Conservation (phyloP, 2,329 filamentous ascomycete genomes). For the Diaporthe vexans region DNA sequence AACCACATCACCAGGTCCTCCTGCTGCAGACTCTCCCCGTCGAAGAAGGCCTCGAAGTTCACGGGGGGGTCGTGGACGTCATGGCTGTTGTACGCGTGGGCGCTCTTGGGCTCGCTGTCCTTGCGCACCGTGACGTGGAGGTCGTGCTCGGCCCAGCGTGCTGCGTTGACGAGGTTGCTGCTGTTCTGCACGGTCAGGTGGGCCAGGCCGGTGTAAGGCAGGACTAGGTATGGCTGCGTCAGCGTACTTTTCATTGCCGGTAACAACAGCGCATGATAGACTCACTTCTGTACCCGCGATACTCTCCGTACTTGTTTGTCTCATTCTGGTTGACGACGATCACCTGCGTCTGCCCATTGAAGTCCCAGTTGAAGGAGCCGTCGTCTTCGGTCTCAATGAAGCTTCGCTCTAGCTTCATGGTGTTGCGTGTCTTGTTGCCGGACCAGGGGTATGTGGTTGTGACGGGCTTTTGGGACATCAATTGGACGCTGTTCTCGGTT, state of each 20-base stretch:
- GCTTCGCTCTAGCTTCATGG: slow-evolving; percentile 63
- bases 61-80: slow-evolving; percentile 62
- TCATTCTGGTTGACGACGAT: slow-evolving; percentile 65
- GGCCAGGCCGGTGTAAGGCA: slow-evolving; percentile 54
- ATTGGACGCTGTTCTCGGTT: slow-evolving; percentile 59
- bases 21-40: slow-evolving; percentile 57
- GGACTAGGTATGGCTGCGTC: slow-evolving; percentile 48
- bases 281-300: slow-evolving; percentile 60
- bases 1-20: slow-evolving; percentile 66
- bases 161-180: slow-evolving; percentile 59
- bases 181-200: slow-evolving; percentile 65
- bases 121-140: slow-evolving; percentile 65
- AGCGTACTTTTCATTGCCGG: neutral
- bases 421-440: slow-evolving; percentile 60
- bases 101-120: slow-evolving; percentile 64
- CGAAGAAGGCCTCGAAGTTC: slow-evolving; percentile 64
- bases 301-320: slow-evolving; percentile 64
- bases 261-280: neutral
- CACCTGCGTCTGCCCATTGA: slow-evolving; percentile 62
- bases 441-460: slow-evolving; percentile 62
- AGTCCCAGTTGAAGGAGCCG: slow-evolving; percentile 61
- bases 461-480: slow-evolving; percentile 52
- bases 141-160: slow-evolving; percentile 64
- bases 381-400: slow-evolving; percentile 60
- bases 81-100: slow-evolving; percentile 61